Base-by-base conservation (phyloP, 768 basidiomycete genomes). In the Rhodotorula toruloides region DNA sequence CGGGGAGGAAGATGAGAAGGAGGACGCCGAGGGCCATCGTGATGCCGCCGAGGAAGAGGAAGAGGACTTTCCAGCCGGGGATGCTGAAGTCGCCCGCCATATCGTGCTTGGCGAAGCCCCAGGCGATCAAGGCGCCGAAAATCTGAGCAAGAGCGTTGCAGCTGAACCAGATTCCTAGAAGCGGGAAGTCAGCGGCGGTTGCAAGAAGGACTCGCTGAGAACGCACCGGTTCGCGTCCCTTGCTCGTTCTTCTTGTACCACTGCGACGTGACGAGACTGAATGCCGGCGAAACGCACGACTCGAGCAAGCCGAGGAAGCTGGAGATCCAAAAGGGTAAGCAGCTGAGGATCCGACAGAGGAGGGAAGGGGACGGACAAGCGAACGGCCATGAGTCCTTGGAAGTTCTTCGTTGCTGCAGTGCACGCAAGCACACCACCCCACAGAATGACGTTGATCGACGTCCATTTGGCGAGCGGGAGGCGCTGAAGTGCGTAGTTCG, bases 131-230 rank as follows among this genome's bases (percentile, higher is more conserved):
- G 22, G 63, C 63, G 4, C 71, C 71, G 22, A 68, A 27, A 17
- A 65, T 39, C 25, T 55, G 49, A 32, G 44, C 54, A 31, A 68
- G 39, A 1, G 58, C 58, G 59, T 72, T 72, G 58, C 46, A 61
- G 5, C 54, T 58, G 63, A 69, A 69, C 64, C 63, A 70, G 37
- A 70, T 40, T 9, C 58, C 68, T n/a, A n/a, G n/a, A n/a, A n/a
- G n/a, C n/a, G n/a, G n/a, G n/a, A n/a, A n/a, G n/a, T n/a, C n/a
- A n/a, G n/a, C n/a, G n/a, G n/a, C n/a, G n/a, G n/a, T n/a, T n/a
- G n/a, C n/a, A n/a, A n/a, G n/a, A n/a, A n/a, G n/a, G n/a, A n/a
- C n/a, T n/a, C n/a, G n/a, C n/a, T n/a, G n/a, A n/a, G n/a, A n/a
- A n/a, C n/a, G n/a, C n/a, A n/a, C n/a, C n/a, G 29, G 58, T 59